Evolutionary conservation across 306 rosid genomes (phyloP).

Genomic region (Hippophae tibetana): DNA sequence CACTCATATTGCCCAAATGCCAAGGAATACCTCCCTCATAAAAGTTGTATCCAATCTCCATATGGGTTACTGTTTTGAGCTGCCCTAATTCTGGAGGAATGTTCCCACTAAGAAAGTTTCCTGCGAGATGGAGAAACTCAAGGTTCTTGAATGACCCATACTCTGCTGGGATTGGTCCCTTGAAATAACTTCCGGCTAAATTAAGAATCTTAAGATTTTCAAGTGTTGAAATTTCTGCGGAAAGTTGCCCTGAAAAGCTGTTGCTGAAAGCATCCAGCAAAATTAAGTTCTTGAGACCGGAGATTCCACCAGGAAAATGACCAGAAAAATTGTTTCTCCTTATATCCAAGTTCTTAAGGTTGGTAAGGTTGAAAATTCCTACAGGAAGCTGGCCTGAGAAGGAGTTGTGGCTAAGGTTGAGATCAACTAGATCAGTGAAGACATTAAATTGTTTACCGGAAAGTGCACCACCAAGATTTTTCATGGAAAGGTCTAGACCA

Average conservation of each 20-base stretch:
- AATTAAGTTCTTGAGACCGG: conserved; percentile 34
- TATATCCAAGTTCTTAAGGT: conserved; percentile 52
- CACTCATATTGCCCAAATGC: conserved; percentile 67
- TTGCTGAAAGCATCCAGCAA: conserved; percentile 82
- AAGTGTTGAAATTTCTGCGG: conserved; percentile 53
- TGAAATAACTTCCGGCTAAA: conserved; percentile 86
- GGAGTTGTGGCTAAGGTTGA: conserved; percentile 65
- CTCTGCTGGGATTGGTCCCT: conserved; percentile 71
- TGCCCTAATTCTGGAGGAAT: conserved; percentile 73
- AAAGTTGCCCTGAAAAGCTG: conserved; percentile 72
- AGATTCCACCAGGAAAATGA: conserved; percentile 53
- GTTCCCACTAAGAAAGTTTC: conserved; percentile 61
- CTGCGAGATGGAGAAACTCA: conserved; percentile 79
- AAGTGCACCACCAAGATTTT: conserved; percentile 47
- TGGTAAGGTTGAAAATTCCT: conserved; percentile 57
- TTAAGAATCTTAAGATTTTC: conserved; percentile 51
- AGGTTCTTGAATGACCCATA: conserved; percentile 70
- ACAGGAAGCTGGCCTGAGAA: conserved; percentile 66
- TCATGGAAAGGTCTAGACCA: conserved; percentile 66
- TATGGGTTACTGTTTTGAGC: conserved; percentile 72
- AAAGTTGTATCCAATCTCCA: conserved; percentile 84
- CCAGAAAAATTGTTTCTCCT: conserved; percentile 90
- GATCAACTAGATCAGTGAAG: conserved; percentile 49
- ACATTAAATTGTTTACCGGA: conserved; percentile 53
- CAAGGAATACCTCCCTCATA: conserved; percentile 59